phyloP scores from a whole-genome alignment of 805 yeast genomes.

The Saturnispora sekii region DNA sequence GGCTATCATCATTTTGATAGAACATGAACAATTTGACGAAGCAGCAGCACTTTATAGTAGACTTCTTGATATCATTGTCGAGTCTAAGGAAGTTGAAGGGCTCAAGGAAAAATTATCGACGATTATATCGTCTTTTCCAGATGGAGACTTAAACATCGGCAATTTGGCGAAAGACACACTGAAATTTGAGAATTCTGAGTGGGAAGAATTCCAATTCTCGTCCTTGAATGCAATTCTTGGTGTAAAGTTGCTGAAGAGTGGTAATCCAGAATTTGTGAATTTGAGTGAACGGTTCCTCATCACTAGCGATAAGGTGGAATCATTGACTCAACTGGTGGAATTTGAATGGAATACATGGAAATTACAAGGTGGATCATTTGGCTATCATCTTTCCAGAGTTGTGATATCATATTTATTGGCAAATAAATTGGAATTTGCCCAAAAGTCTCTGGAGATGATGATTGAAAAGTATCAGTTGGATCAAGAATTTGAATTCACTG shows the following conservation, averaged over 20 bases:
- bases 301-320: constrained; percentile 16
- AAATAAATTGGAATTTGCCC: constrained; percentile 54
- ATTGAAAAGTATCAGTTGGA: constrained; percentile 24
- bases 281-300: constrained; percentile 23
- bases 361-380: constrained; percentile 25
- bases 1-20: constrained; percentile 59
- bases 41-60: constrained; percentile 70
- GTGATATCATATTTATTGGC: constrained; percentile 67
- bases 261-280: constrained; percentile 18
- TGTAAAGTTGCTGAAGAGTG: constrained; percentile 39
- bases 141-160: constrained; percentile 50
- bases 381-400: constrained; percentile 36
- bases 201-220: constrained; percentile 60
- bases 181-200: constrained; percentile 51
- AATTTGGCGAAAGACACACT: constrained; percentile 58
- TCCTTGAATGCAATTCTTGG: constrained; percentile 71
- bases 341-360: constrained; percentile 28
- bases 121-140: constrained; percentile 33
- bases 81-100: constrained; percentile 30
- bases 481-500: constrained; percentile 12
- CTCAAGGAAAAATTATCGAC: constrained; percentile 29
- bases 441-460: constrained; percentile 31
- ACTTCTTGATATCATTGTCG: constrained; percentile 58
- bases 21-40: constrained; percentile 67
- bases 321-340: constrained; percentile 20